Percentiles rank a stretch among this genome's conserved stretches.
Conservation (phyloP, 306 rosid genomes). For the Quercus bicolor region DNA sequence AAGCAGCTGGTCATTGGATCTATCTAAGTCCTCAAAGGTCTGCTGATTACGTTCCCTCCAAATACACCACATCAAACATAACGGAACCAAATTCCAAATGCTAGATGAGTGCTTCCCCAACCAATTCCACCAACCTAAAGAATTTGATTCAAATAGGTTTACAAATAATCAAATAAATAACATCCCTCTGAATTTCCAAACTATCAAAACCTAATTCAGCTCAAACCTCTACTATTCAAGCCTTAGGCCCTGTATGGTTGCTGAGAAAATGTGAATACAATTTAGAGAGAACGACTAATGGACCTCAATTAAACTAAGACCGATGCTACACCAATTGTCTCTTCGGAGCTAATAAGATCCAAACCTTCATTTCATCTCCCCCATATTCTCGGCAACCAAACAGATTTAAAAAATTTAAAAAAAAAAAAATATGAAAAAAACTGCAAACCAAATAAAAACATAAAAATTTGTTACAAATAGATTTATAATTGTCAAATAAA, state of each 20-base stretch:
- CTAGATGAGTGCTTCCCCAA: too few relatives aligned
- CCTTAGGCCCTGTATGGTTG: neutral
- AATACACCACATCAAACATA: too few relatives aligned
- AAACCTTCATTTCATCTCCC: too few relatives aligned
- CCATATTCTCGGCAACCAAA: too few relatives aligned
- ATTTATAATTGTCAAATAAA: neutral
- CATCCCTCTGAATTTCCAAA: neutral
- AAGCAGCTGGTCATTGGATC: too few relatives aligned
- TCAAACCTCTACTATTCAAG: neutral
- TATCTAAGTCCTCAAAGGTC: too few relatives aligned
- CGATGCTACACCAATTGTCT: neutral
- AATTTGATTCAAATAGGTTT: neutral
- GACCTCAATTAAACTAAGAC: neutral
- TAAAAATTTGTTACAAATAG: neutral
- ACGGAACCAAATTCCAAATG: too few relatives aligned
- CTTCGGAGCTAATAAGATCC: neutral
- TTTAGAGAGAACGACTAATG: neutral
- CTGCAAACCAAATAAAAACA: too few relatives aligned
- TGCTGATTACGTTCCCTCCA: too few relatives aligned
- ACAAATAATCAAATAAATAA: neutral
- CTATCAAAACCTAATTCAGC: neutral
- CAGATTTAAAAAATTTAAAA: too few relatives aligned
- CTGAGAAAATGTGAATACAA: neutral
- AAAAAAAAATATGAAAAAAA: too few relatives aligned
- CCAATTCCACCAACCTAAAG: too few relatives aligned